These are phyloP conservation scores for Mycena filopes DNA, from an alignment of 768 basidiomycete species.

Conservation along the genomic window DNA sequence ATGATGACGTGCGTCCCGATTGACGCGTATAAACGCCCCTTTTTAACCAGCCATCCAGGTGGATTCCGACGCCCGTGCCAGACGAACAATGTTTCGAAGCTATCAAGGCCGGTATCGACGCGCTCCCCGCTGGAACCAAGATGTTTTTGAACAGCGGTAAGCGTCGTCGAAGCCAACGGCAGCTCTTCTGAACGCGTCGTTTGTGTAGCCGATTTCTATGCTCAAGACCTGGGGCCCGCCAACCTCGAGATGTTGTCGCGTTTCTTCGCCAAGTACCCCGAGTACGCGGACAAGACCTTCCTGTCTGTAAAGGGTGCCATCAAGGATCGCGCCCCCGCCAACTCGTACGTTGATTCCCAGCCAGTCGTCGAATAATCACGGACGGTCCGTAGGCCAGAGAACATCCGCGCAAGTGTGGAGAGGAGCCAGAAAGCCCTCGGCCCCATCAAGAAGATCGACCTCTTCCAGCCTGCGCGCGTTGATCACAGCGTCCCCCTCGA, in stretches of 20 bases:
- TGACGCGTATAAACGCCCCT: too few species aligned
- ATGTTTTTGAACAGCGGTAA: constrained; percentile 62
- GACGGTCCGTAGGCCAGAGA: background rate
- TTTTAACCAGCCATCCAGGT: constrained; percentile 36
- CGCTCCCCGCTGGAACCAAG: constrained; percentile 54
- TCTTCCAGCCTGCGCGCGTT: constrained; percentile 65
- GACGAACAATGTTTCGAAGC: constrained; percentile 71
- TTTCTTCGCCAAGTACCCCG: constrained; percentile 21
- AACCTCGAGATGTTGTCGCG: constrained; percentile 42
- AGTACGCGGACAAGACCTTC: constrained; percentile 27
- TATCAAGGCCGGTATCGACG: constrained; percentile 63
- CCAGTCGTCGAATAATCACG: too few species aligned
- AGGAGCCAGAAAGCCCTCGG: constrained; percentile 57
- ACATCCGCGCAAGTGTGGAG: constrained; percentile 49
- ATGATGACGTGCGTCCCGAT: constrained; percentile 58
- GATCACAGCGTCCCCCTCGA: constrained; percentile 58
- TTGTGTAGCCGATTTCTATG: constrained; percentile 68
- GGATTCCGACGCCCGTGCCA: constrained; percentile 56
- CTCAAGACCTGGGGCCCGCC: constrained; percentile 47
- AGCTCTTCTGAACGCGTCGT: too few species aligned
- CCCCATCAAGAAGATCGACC: constrained; percentile 64
- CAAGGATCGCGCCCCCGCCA: background rate
- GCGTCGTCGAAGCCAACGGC: too few species aligned
- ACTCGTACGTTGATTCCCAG: constrained; percentile 10
- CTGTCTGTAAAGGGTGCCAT: constrained; percentile 23